Base-by-base conservation (phyloP, 176 grass and related monocot species). In the Bromus sterilis region DNA sequence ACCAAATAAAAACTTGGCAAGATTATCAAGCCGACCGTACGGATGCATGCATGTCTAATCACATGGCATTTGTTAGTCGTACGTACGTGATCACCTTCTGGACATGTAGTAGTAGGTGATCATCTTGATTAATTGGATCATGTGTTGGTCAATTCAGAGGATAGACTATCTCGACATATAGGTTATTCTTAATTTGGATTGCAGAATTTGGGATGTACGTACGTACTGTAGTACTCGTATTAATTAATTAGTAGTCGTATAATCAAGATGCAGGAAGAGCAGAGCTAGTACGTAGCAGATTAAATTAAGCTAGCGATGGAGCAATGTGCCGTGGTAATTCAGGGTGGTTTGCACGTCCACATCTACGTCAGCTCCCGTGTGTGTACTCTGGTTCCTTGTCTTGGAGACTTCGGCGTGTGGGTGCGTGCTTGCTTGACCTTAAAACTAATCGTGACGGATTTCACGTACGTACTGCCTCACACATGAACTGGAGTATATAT, bases 291-390 rank as follows among this genome's bases (percentile, higher is more conserved):
- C 15, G n/a, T 7, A 26, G 1, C 18, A 7, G 31, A 49, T 30
- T 9, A 49, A 28, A 5, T 11, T 11, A 28, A 24, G 10, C 2
- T 35, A 24, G 10, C 9, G 43, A 59, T 35, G 4, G 46, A 20
- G 16, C 46, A 49, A 20, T 29, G 60, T 66, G 40, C 20, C 42
- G 21, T 15, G 14, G 3, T 25, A 79, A 55, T 6, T 9, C 6
- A 55, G 24, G 56, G 70, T 14, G 39, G 75, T 49, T 85, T 79
- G 15, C 40, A 30, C 39, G 83, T 85, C 83, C 6, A 29, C 75
- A 14, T 78, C 78, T 8, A 39, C 1, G 11, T 33, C 43, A 39
- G 37, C 29, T 66, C 32, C 32, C 64, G 6, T 59, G 0, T 8
- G 30, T 25, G 11, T 25, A n/a, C n/a, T n/a, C n/a, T 63, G 53